A percentile compares a stretch with the other conserved stretches of the same genome.
These are phyloP conservation scores for Corylus americana DNA, from an alignment of 306 rosid genomes.

Conservation along the genomic window DNA sequence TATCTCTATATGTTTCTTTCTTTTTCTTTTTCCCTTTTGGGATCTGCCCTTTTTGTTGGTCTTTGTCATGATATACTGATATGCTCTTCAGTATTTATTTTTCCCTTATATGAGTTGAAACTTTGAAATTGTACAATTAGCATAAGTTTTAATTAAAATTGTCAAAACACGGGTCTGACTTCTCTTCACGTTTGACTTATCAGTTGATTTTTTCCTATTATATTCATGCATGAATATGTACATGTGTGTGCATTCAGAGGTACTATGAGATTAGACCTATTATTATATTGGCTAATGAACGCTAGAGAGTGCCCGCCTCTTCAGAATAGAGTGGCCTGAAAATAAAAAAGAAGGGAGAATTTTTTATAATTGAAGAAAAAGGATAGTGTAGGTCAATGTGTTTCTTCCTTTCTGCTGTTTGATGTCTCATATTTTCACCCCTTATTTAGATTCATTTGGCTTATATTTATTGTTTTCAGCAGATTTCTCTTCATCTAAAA, in stretches of 20 bases:
- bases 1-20: neutral
- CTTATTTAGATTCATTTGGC: no score
- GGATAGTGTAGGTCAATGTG: neutral
- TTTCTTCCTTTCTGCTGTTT: neutral
- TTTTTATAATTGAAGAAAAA: neutral
- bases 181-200: no score
- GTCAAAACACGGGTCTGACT: neutral
- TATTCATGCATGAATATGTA: neutral
- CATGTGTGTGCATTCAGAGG: neutral
- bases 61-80: neutral
- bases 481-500: neutral
- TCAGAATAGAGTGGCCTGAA: neutral
- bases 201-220: neutral
- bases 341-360: neutral
- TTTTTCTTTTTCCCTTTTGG: neutral
- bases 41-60: neutral
- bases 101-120: neutral
- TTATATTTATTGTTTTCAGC: neutral
- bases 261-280: neutral
- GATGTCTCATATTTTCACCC: no score
- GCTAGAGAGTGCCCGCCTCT: neutral
- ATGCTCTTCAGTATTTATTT: neutral
- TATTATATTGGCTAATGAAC: no score
- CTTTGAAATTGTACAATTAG: neutral
- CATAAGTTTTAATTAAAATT: no score